These are phyloP conservation scores for Diaporthe caulivora DNA, from an alignment of 2,329 filamentous ascomycete species.

Conservation along the genomic window DNA sequence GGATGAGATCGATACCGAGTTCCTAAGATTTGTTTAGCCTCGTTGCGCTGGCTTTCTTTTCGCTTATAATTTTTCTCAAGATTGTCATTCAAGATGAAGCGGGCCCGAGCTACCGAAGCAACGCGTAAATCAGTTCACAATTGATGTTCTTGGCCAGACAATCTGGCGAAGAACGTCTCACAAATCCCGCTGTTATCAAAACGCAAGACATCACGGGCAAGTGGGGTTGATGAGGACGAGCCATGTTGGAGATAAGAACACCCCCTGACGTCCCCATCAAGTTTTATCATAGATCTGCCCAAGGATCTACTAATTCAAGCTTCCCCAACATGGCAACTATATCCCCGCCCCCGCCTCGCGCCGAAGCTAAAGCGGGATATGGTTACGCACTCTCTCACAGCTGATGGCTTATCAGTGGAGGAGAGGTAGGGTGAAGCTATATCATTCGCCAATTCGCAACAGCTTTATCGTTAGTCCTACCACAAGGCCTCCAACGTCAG, in stretches of 20 bases:
- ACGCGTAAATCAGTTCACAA: too few species aligned
- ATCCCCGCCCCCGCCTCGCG: slow-evolving; percentile 11
- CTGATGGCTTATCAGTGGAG: neutral
- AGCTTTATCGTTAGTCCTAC: slow-evolving; percentile 19
- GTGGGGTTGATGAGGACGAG: neutral
- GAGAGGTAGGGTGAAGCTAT: neutral
- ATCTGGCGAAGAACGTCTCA: neutral
- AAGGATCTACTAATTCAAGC: neutral
- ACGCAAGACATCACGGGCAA: neutral
- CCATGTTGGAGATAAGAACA: slow-evolving; percentile 1
- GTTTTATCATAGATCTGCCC: neutral
- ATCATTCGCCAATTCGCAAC: slow-evolving; percentile 10
- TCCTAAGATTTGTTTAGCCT: neutral
- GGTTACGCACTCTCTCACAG: neutral
- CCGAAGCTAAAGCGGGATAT: neutral
- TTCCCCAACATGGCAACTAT: slow-evolving; percentile 15
- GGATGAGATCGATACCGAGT: slow-evolving; percentile 19
- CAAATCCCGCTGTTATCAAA: neutral
- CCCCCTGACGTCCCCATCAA: too few species aligned
- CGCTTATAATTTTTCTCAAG: neutral
- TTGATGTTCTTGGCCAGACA: neutral
- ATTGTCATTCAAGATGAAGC: too few species aligned
- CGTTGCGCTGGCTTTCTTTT: too few species aligned
- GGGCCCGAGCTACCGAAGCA: too few species aligned
- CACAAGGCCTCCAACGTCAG: neutral